Evolutionary conservation across 176 grass and related monocot species (phyloP).

Genomic region (Carex cristatella): DNA sequence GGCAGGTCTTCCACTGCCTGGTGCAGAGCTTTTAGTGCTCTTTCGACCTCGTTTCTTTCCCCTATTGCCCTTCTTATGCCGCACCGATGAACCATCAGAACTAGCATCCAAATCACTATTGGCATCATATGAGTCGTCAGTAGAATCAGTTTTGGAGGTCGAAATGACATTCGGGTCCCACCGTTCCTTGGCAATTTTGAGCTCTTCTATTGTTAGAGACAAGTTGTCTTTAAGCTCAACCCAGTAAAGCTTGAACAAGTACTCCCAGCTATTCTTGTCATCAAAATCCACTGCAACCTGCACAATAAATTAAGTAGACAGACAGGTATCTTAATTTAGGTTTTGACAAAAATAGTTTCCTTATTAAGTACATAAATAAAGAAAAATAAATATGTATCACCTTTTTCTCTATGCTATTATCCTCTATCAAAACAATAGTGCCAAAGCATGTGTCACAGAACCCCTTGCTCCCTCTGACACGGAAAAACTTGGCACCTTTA

Average conservation of each 20-base stretch:
- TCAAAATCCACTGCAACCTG: conserved; percentile 92
- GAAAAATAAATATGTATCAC: conserved; percentile 27
- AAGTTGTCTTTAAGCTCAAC: conserved; percentile 76
- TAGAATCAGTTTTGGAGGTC: conserved; percentile 57
- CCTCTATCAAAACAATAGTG: conserved; percentile 86
- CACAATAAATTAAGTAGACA: conserved; percentile 9
- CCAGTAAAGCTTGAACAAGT: conserved; percentile 99
- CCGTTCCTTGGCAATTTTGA: conserved; percentile 54
- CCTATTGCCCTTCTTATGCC: conserved; percentile 34
- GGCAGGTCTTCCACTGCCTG: conserved; percentile 20
- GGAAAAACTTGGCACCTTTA: conserved; percentile 63
- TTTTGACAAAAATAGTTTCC: not conserved
- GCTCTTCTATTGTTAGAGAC: conserved; percentile 66
- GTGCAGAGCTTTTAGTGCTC: conserved; percentile 30
- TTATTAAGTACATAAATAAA: not conserved
- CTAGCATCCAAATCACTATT: conserved; percentile 56
- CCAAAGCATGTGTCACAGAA: conserved; percentile 94
- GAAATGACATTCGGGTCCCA: conserved; percentile 48
- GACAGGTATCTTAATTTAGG: conserved; percentile 5
- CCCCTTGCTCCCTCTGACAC: conserved; percentile 80
- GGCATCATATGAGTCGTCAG: conserved; percentile 75
- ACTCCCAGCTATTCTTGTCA: conserved; percentile 96
- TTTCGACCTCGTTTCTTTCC: conserved; percentile 56
- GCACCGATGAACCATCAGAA: conserved; percentile 52
- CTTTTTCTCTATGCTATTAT: conserved; percentile 40